Evolutionary conservation across 306 rosid genomes (phyloP).

Genomic region (Sicyos edulis): DNA sequence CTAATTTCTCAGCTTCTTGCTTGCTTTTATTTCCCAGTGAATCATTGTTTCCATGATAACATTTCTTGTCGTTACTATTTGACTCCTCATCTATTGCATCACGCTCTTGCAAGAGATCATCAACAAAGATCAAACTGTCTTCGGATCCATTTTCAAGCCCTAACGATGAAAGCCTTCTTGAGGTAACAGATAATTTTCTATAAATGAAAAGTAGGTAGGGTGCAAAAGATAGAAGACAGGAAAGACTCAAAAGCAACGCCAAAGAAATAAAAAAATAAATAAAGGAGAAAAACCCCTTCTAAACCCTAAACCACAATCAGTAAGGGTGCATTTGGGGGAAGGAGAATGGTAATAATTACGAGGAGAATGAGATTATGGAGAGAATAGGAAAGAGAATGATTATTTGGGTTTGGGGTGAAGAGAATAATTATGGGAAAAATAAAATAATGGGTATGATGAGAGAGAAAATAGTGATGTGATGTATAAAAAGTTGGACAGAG

Average conservation of each 20-base stretch:
- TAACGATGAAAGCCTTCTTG: constrained; percentile 15
- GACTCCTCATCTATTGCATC: constrained; percentile 39
- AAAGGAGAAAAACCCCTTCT: not conserved
- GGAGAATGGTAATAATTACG: too few relatives aligned
- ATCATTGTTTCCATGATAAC: constrained; percentile 28
- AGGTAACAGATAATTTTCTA: constrained; percentile 1
- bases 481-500: too few relatives aligned
- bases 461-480: too few relatives aligned
- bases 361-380: too few relatives aligned
- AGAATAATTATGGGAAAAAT: too few relatives aligned
- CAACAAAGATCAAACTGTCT: constrained; percentile 28
- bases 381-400: too few relatives aligned
- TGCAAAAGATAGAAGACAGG: not conserved
- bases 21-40: constrained; percentile 29
- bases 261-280: not conserved
- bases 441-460: too few relatives aligned
- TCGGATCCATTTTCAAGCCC: constrained; percentile 20
- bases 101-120: constrained; percentile 40
- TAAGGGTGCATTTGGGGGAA: too few relatives aligned
- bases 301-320: too few relatives aligned
- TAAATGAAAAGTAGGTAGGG: not conserved
- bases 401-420: too few relatives aligned
- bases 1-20: constrained; percentile 54
- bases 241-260: not conserved
- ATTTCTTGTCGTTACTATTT: constrained; percentile 26